Evolutionary conservation across 768 basidiomycete species (phyloP), one percentile per base, ranked within the genome.

Genomic region (Sporobolomyces roseus): DNA sequence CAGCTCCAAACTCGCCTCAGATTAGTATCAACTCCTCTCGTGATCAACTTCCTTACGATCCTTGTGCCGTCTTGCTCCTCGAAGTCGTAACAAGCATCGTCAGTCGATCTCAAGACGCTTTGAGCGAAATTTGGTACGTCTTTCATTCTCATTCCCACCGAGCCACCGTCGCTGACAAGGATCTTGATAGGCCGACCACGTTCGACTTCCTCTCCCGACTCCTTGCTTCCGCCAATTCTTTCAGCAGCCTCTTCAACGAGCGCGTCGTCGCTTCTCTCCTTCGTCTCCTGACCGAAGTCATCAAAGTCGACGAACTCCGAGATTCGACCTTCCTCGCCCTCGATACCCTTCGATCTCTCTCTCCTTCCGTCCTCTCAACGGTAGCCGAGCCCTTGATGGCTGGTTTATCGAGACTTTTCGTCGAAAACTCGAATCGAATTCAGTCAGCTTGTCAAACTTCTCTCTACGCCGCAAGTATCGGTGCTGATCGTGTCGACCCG

Each of bases 281-380:
- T 63, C 84, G 90, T 33, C 80, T 98, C n/a, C 91, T 90, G 74
- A 80, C 87, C 66, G 86, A 93, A 52, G 82, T 94, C 17, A 89
- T 90, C 21, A 85, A 87, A 58, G 86, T 93, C 91, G 84, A 88
- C 53, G 83, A 85, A 21, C 82, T 97, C 56, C 87, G 91, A 21
- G 96, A 98, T 77, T 96, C 98, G 79, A 83, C 97, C 16, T 98
- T 93, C 79, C 83, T 97, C 54, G 91, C 94, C 0, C 87, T 99
- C 66, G 94, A 99, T 77, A 82, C 92, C 32, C 82, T 99, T 25
- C 86, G 91, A 8, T 86, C 88, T 43, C 80, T 98, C 14, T 90
- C 93, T 2, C 80, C 86, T 2, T 76, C 80, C 2, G 85, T 93
- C n/a, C 84, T 90, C 25, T 88, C 83, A 71, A 85, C 89, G 1